phyloP scores from a whole-genome alignment of 2,329 filamentous ascomycete species.

The Nemania sp. region DNA sequence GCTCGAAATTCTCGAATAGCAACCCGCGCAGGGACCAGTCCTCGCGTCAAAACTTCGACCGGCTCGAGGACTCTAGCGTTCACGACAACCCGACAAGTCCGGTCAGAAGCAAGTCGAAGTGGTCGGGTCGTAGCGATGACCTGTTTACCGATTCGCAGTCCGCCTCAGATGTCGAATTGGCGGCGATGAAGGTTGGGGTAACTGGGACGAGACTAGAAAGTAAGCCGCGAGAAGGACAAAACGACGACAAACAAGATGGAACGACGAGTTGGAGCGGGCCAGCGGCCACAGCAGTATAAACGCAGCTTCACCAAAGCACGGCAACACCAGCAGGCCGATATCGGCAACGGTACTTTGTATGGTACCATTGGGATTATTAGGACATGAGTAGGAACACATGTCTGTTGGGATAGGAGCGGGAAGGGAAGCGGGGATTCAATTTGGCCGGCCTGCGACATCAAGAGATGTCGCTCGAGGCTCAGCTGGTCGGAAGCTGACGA shows the following conservation, averaged over 20 bases:
- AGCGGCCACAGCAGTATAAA: not conserved
- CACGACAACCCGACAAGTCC: not conserved
- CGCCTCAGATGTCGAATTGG: conserved; percentile 17
- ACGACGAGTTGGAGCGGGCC: conserved; percentile 16
- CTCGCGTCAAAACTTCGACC: conserved; percentile 11
- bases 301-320: not conserved
- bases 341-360: not conserved
- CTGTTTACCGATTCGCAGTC: not conserved
- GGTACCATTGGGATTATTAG: not conserved
- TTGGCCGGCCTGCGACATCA: not conserved
- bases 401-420: not conserved
- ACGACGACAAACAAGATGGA: not conserved
- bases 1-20: not conserved
- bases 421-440: not conserved
- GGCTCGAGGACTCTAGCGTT: not conserved
- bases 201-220: not conserved
- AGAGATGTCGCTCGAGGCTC: too few relatives aligned
- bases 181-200: not conserved
- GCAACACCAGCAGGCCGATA: not conserved
- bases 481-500: too few relatives aligned
- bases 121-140: not conserved
- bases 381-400: not conserved
- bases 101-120: not conserved
- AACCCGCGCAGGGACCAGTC: not conserved
- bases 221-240: not conserved